Evolutionary conservation across 23 red algal genomes (phyloP), one percentile per base, ranked within the genome.

Genomic region (Gracilaria gracilis): DNA sequence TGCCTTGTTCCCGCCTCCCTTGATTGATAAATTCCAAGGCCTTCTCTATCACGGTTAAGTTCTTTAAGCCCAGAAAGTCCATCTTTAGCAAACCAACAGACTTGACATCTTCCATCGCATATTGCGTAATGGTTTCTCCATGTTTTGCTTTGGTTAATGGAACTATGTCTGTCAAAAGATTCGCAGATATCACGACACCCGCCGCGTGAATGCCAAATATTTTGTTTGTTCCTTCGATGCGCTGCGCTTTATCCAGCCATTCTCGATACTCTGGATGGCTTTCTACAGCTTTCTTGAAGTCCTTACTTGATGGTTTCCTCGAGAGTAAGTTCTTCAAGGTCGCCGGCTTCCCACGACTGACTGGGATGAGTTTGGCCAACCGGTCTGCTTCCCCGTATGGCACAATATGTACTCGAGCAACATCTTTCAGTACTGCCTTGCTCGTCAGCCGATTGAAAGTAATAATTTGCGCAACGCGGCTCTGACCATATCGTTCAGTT

Each of bases 61-160:
- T 98, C 48, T 93, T 95, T 19, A 98, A 72, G 4, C 97, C 97
- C 14, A 98, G 74, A 58, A 98, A 98, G 70, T 98, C 97, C 97
- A 98, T 98, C 81, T 98, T 98, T 21, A 98, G 70, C 83, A 98
- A 67, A n/a, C 97, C 97, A 35, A 95, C 42, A 24, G 79, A 62
- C 82, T 98, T 93, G 33, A 98, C 92, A 69, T 98, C 97, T 82
- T 98, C 97, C 97, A 98, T 98, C 7, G 93, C 75, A 79, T 98
- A 98, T 77, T 98, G 97, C 28, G 97, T 98, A 11, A 98, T 96
- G 24, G 88, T 92, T 81, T 98, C 97, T 34, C 92, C 91, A 54
- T 95, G 80, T 47, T 94, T 98, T 47, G 93, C 97, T 25, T 87
- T 92, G 31, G 88, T 83, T 28, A 98, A 73, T 17, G 97, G 97